phyloP scores from a whole-genome alignment of 768 basidiomycete genomes.

The Sistotremastrum niveocremeum region DNA sequence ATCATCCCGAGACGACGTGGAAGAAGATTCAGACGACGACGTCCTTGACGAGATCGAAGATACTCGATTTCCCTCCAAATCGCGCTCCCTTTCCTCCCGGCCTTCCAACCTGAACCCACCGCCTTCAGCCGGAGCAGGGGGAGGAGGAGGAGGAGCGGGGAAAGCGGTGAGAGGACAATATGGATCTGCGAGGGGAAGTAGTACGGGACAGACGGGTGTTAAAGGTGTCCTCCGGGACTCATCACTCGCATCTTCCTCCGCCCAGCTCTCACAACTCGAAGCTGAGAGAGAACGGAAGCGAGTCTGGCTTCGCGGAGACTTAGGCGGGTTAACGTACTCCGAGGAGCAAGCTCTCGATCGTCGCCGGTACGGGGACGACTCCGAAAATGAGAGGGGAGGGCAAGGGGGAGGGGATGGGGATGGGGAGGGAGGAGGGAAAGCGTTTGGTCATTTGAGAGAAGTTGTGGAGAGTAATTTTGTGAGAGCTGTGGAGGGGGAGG shows the following conservation, averaged over 20 bases:
- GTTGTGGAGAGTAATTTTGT: conserved; percentile 65
- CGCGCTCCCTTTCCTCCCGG: not conserved
- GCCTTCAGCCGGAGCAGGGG: conserved; percentile 8
- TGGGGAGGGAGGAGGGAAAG: conserved; percentile 43
- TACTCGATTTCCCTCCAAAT: conserved; percentile 22
- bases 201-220: conserved; percentile 74
- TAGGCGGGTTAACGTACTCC: too few species aligned
- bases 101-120: conserved; percentile 8
- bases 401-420: conserved; percentile 33
- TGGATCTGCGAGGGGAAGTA: conserved; percentile 56
- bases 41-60: conserved; percentile 30
- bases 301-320: too few species aligned
- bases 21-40: conserved; percentile 28
- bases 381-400: conserved; percentile 39
- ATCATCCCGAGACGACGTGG: conserved; percentile 39
- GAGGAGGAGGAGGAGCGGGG: conserved; percentile 20
- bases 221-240: conserved; percentile 76
- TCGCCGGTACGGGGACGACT: too few species aligned
- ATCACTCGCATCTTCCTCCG: too few species aligned
- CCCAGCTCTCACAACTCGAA: conserved; percentile 32
- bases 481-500: conserved; percentile 61
- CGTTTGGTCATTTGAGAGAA: conserved; percentile 71
- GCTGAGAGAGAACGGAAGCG: conserved; percentile 23
- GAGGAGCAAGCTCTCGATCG: too few species aligned
- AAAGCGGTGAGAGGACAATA: too few species aligned